phyloP scores from a whole-genome alignment of 768 basidiomycete species.

The Pisolithus sp. region DNA sequence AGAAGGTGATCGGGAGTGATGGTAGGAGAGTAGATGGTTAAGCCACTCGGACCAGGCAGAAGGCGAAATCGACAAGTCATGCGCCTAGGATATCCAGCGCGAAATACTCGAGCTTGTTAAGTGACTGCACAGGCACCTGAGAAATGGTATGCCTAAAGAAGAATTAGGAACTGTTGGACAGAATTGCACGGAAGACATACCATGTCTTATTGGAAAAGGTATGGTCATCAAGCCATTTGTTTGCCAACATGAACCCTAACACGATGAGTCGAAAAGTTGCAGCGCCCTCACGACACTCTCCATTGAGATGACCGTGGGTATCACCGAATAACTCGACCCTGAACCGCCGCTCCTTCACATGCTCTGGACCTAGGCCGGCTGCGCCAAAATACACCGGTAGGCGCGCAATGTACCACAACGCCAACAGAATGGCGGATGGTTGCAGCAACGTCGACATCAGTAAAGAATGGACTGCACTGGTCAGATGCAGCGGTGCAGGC shows the following conservation, averaged over 20 bases:
- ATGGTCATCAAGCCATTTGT: conserved; percentile 86
- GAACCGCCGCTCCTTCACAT: conserved; percentile 56
- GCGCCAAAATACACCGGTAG: conserved; percentile 65
- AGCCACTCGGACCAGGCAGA: conserved; percentile 71
- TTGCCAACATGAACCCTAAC: conserved; percentile 79
- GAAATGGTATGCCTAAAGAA: conserved; percentile 70
- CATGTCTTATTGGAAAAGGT: conserved; percentile 89
- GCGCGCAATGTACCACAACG: conserved; percentile 77
- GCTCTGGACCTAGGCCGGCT: conserved; percentile 43
- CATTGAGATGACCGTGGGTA: conserved; percentile 33
- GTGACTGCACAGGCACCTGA: conserved; percentile 58
- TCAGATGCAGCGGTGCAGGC: conserved; percentile 41
- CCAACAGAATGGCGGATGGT: conserved; percentile 72
- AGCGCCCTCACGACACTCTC: conserved; percentile 45
- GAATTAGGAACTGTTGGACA: conserved; percentile 4
- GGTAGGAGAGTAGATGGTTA: conserved; percentile 55
- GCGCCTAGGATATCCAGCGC: conserved; percentile 63
- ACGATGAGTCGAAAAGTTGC: conserved; percentile 71
- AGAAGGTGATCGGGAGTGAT: conserved; percentile 54
- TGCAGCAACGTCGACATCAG: conserved; percentile 75
- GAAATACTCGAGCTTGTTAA: conserved; percentile 68
- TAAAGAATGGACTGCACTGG: conserved; percentile 61
- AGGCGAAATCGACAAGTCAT: conserved; percentile 63
- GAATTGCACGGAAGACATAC: conserved; percentile 33
- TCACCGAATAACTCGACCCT: conserved; percentile 58